A percentile compares a stretch with the other conserved stretches of the same genome.
These are phyloP conservation scores for Aaosphaeria arxii DNA, from an alignment of 2,329 filamentous ascomycete genomes.

Conservation along the genomic window DNA sequence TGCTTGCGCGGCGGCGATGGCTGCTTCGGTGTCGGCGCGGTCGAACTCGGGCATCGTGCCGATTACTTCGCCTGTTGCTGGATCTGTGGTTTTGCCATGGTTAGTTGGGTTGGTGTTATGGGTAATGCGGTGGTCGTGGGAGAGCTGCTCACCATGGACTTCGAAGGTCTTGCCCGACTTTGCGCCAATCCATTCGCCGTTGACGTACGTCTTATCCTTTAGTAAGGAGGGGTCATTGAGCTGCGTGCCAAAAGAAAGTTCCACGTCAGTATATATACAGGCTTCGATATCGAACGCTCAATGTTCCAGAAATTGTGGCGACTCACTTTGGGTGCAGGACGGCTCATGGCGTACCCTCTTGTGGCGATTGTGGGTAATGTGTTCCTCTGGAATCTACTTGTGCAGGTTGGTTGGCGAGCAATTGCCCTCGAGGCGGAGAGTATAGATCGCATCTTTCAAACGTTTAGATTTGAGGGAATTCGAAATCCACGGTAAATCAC, in stretches of 20 bases:
- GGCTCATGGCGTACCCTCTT: conserved; percentile 44
- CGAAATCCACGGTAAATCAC: too few species aligned
- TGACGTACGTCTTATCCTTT: conserved; percentile 81
- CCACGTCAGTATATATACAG: neutral
- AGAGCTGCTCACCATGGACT: conserved; percentile 52
- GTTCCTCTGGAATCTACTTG: conserved; percentile 28
- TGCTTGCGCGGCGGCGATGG: conserved; percentile 77
- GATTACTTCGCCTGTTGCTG: conserved; percentile 76
- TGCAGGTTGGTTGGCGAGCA: conserved; percentile 25
- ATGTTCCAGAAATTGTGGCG: neutral
- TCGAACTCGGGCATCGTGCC: conserved; percentile 84
- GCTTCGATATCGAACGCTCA: neutral
- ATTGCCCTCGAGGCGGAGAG: conserved; percentile 28
- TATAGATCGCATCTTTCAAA: conserved; percentile 29
- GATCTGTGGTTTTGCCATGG: conserved; percentile 53
- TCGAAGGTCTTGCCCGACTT: conserved; percentile 89
- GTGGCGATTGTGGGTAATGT: conserved; percentile 33
- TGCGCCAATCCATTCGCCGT: conserved; percentile 87
- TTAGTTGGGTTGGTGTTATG: neutral
- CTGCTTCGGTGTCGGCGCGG: conserved; percentile 70
- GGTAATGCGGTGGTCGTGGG: too few species aligned
- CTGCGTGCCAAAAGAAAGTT: conserved; percentile 14
- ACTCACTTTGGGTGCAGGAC: conserved; percentile 41
- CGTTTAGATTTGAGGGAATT: neutral
- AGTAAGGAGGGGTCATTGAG: conserved; percentile 61